Evolutionary conservation across 441 rosid species (phyloP).

Genomic region (Lagerstroemia fauriei): DNA sequence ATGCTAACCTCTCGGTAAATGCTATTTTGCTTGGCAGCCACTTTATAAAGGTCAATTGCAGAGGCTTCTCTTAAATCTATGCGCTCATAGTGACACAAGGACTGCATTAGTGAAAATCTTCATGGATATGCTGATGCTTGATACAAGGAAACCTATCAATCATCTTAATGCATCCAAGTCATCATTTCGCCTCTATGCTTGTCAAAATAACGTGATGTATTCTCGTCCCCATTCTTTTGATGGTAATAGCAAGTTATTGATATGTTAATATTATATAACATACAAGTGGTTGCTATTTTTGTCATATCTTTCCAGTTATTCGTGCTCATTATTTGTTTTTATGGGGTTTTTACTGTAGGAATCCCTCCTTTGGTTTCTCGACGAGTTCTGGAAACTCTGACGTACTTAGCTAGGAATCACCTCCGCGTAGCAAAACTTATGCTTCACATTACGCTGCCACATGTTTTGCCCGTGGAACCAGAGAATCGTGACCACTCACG

Average conservation of each 20-base stretch:
- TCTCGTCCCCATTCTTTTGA: conserved; percentile 91
- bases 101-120: conserved; percentile 69
- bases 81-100: conserved; percentile 90
- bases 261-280: not conserved
- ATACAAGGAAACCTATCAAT: conserved; percentile 56
- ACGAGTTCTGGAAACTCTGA: conserved; percentile 84
- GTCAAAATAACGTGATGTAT: conserved; percentile 90
- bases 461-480: conserved; percentile 43
- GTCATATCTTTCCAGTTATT: not conserved
- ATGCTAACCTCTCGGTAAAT: not conserved
- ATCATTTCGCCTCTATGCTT: conserved; percentile 81
- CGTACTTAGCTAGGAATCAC: conserved; percentile 88
- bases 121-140: conserved; percentile 89
- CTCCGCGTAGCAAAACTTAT: conserved; percentile 74
- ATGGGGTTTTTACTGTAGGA: conserved; percentile 47
- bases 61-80: conserved; percentile 88
- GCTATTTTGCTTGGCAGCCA: conserved; percentile 54
- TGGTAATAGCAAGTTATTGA: conserved; percentile 45
- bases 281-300: not conserved
- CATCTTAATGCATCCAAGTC: conserved; percentile 59
- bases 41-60: conserved; percentile 89
- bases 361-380: conserved; percentile 93
- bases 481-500: conserved; percentile 49
- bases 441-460: conserved; percentile 69
- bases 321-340: not conserved